Base-by-base conservation (phyloP, 306 rosid genomes). In the Cajanus cajan region DNA sequence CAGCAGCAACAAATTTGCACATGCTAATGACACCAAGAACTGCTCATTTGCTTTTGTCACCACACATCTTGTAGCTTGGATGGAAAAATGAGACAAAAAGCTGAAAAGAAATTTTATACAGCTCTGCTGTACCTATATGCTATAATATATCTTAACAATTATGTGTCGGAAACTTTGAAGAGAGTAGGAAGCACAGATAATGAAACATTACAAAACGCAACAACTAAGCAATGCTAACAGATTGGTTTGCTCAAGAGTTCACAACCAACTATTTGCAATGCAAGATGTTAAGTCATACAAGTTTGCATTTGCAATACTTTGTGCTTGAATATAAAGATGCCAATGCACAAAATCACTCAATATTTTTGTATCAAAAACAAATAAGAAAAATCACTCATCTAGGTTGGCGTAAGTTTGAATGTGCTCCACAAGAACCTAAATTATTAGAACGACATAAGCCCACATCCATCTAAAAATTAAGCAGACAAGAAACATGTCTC, bases 81-180 rank as follows among this genome's bases (percentile, higher is more conserved):
- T 68, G 82, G 21, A n/a, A 47, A 68, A 71, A 75, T 72, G 39
- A 37, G 79, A 67, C 67, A n/a, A 73, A 64, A 77, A 47, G 44
- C 33, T 64, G 52, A 13, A 50, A 40, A 24, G 25, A 79, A 75
- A 58, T 37, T 7, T 45, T 68, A 45, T 21, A 59, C 48, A 69
- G 66, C 37, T 75, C 58, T 61, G 58, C 36, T 58, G 55, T 45
- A 58, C 55, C 63, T 25, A 22, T 22, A 73, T 41, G 64, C 52
- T 8, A 33, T 15, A 66, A 65, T 31, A 41, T 54, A 33, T 59
- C 8, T 58, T 57, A 1, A 24, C 63, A 10, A 57, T 22, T 57
- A 24, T 47, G 13, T 47, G 80, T 73, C 69, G 69, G 45, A 34
- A 4, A 34, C 69, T 36, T 22, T 62, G 24, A 33, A 2, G 40